These are phyloP conservation scores for Magnolia sinica DNA, from an alignment of 164 flowering plant species.

Conservation along the genomic window DNA sequence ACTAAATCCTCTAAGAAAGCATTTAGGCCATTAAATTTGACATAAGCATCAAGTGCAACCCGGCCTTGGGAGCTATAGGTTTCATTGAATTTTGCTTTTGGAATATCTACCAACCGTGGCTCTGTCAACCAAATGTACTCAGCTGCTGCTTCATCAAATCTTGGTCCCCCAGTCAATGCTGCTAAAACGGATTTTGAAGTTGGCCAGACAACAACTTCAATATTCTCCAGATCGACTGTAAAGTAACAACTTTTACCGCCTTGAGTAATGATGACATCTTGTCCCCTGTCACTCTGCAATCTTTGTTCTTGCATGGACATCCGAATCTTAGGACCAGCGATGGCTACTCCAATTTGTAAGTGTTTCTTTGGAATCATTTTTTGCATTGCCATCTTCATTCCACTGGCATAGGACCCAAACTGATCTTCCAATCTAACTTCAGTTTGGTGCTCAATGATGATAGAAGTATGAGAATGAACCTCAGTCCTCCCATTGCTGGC, in stretches of 20 bases:
- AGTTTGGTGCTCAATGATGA: slow-evolving; percentile 17
- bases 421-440: slow-evolving; percentile 23
- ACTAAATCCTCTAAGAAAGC: slow-evolving; percentile 34
- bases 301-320: slow-evolving; percentile 41
- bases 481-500: slow-evolving; percentile 12
- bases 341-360: slow-evolving; percentile 52
- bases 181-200: slow-evolving; percentile 32
- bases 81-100: slow-evolving; percentile 21
- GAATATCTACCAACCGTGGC: slow-evolving; percentile 30
- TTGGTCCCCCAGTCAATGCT: slow-evolving; percentile 18
- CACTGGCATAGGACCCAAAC: slow-evolving; percentile 21
- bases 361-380: slow-evolving; percentile 51
- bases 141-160: slow-evolving; percentile 19
- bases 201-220: slow-evolving; percentile 67
- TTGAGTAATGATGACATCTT: slow-evolving; percentile 8
- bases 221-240: slow-evolving; percentile 39
- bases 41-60: slow-evolving; percentile 35
- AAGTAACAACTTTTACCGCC: slow-evolving; percentile 29
- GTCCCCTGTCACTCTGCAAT: slow-evolving; percentile 15
- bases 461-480: slow-evolving; percentile 29
- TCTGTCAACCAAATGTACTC: slow-evolving; percentile 28
- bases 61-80: slow-evolving; percentile 36
- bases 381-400: slow-evolving; percentile 32
- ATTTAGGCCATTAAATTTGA: slow-evolving; percentile 53
- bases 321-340: slow-evolving; percentile 57